Conservation (phyloP, 331 rosid genomes). For the Ulmus americana region DNA sequence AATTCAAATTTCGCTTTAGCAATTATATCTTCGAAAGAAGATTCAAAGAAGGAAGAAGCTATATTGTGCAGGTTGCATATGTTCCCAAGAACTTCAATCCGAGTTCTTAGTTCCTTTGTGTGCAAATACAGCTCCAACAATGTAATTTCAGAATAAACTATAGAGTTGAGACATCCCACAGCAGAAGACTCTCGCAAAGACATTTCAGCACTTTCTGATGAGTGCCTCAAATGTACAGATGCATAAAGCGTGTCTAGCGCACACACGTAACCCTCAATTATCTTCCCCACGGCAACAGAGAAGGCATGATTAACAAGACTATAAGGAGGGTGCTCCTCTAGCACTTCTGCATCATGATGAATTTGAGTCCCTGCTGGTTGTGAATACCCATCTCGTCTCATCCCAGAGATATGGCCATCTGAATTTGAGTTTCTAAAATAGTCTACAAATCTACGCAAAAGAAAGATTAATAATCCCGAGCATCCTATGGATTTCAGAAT, state of each 20-base stretch:
- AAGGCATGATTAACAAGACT: conserved; percentile 88
- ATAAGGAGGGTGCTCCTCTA: conserved; percentile 27
- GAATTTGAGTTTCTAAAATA: conserved; percentile 36
- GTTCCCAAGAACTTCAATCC: conserved; percentile 63
- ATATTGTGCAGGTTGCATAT: conserved; percentile 53
- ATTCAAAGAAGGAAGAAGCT: conserved; percentile 38
- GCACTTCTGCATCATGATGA: conserved; percentile 23
- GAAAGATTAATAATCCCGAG: conserved; percentile 57
- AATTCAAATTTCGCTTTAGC: conserved; percentile 43
- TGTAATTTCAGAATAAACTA: conserved; percentile 65
- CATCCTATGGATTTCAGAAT: conserved; percentile 59
- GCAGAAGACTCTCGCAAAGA: conserved; percentile 27
- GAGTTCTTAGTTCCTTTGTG: conserved; percentile 58
- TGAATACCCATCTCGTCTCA: conserved; percentile 7
- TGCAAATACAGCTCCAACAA: conserved; percentile 76
- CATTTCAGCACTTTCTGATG: conserved; percentile 25
- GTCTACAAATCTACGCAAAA: conserved; percentile 53
- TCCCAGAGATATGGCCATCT: conserved; percentile 15
- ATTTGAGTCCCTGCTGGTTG: conserved; percentile 18
- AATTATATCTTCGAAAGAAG: conserved; percentile 44
- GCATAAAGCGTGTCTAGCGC: conserved; percentile 62
- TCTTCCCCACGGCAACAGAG: conserved; percentile 73
- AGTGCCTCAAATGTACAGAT: conserved; percentile 51
- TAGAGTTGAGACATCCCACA: conserved; percentile 63
- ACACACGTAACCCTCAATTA: conserved; percentile 65